A percentile compares a stretch with the other conserved stretches of the same genome.
These are phyloP conservation scores for Boletus insuetus DNA, from an alignment of 768 basidiomycete genomes.

Conservation along the genomic window DNA sequence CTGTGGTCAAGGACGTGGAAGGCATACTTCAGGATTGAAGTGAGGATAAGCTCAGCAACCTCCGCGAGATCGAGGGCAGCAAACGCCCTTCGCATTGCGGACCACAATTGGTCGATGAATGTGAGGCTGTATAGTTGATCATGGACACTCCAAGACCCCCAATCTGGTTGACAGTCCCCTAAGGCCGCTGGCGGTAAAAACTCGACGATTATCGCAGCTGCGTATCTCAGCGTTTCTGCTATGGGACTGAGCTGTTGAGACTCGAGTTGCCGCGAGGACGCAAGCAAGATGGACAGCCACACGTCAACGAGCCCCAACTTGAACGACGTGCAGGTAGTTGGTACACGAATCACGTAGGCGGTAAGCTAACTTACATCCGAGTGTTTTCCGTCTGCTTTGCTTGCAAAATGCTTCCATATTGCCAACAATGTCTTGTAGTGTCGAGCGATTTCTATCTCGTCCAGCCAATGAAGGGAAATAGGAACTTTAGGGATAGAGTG, in stretches of 20 bases:
- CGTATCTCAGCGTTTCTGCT: conserved; percentile 32
- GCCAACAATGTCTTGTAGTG: conserved; percentile 39
- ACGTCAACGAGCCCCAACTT: conserved; percentile 41
- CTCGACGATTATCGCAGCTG: conserved; percentile 35
- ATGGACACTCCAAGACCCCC: conserved; percentile 20
- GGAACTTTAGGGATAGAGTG: conserved; percentile 25
- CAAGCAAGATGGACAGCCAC: conserved; percentile 60
- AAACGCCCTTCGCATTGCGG: conserved; percentile 48
- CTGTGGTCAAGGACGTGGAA: conserved; percentile 40
- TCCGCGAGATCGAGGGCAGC: conserved; percentile 37
- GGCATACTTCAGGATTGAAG: conserved; percentile 40
- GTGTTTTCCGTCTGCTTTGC: conserved; percentile 13
- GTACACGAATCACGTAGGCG: background rate
- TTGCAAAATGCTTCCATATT: conserved; percentile 37
- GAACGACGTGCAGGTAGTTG: background rate
- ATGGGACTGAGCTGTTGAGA: conserved; percentile 34
- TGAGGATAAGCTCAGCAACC: conserved; percentile 46
- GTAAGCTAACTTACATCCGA: conserved; percentile 25
- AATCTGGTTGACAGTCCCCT: conserved; percentile 9
- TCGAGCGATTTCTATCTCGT: conserved; percentile 37
- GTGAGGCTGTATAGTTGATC: conserved; percentile 40
- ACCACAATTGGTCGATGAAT: conserved; percentile 49
- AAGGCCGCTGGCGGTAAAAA: conserved; percentile 31
- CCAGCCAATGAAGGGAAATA: conserved; percentile 31
- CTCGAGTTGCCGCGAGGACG: conserved; percentile 43